Evolutionary conservation across 805 yeast genomes (phyloP).

Genomic region (Kuraishia cidri): DNA sequence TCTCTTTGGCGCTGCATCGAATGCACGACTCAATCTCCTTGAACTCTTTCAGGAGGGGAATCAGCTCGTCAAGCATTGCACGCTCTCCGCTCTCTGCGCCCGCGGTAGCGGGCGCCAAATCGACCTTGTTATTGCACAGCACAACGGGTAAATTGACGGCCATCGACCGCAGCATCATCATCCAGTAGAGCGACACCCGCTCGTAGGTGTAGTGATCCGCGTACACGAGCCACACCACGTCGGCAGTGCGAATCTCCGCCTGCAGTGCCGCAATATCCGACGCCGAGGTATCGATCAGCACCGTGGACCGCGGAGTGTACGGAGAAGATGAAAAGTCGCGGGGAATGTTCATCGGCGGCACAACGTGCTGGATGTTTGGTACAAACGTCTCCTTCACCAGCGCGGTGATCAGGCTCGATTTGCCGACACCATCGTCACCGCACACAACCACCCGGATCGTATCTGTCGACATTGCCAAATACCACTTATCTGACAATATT

Average conservation of each 20-base stretch:
- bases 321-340: constrained; percentile 52
- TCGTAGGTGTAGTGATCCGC: constrained; percentile 94
- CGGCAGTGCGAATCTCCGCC: constrained; percentile 72
- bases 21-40: constrained; percentile 93
- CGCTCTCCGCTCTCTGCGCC: constrained; percentile 32
- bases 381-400: constrained; percentile 77
- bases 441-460: constrained; percentile 79
- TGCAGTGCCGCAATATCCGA: constrained; percentile 55
- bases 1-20: constrained; percentile 78
- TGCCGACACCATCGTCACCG: constrained; percentile 92
- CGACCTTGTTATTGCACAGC: constrained; percentile 78
- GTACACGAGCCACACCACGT: constrained; percentile 91
- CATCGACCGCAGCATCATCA: constrained; percentile 83
- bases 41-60: constrained; percentile 80
- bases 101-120: constrained; percentile 14
- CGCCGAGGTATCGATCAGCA: constrained; percentile 74
- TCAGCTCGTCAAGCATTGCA: constrained; percentile 65
- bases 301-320: constrained; percentile 54
- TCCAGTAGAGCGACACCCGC: constrained; percentile 87
- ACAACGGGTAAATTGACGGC: constrained; percentile 95
- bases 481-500: neutral
- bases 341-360: constrained; percentile 84
- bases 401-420: constrained; percentile 70
- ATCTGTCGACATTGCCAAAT: constrained; percentile 18
- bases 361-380: constrained; percentile 64